Evolutionary conservation across 2,329 filamentous ascomycete genomes (phyloP).

Genomic region (Stemphylium beticola): DNA sequence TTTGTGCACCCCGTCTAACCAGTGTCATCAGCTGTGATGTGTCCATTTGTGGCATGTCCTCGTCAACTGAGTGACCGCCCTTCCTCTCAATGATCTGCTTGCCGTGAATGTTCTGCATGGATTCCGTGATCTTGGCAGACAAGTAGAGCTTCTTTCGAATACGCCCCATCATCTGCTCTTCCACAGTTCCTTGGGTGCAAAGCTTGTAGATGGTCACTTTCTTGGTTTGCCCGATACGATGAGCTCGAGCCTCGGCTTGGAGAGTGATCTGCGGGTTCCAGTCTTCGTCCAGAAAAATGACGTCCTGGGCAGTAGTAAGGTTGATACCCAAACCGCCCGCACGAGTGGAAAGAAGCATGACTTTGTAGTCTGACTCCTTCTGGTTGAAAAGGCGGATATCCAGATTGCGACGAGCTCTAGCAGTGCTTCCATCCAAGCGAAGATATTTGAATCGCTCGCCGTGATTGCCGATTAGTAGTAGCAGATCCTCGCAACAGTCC

Average conservation of each 20-base stretch:
- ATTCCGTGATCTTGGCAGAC: conserved; percentile 65
- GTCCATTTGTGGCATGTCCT: conserved; percentile 60
- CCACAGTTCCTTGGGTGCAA: conserved; percentile 63
- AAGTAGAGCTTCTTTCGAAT: conserved; percentile 69
- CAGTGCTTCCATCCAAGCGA: conserved; percentile 59
- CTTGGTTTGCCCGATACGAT: conserved; percentile 62
- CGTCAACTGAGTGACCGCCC: conserved; percentile 38
- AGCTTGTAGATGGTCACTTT: conserved; percentile 63
- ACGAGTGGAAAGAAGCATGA: conserved; percentile 63
- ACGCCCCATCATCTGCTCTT: conserved; percentile 64
- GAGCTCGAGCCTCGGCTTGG: conserved; percentile 62
- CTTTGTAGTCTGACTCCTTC: conserved; percentile 53
- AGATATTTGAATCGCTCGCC: conserved; percentile 54
- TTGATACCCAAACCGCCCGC: conserved; percentile 64
- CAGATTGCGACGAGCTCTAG: conserved; percentile 58
- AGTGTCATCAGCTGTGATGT: conserved; percentile 61
- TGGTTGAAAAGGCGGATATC: conserved; percentile 62
- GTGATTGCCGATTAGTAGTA: conserved; percentile 52
- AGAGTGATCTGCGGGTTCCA: conserved; percentile 62
- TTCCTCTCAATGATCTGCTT: conserved; percentile 35
- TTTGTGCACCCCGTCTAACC: conserved; percentile 61
- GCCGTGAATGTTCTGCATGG: conserved; percentile 61
- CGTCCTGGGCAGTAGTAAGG: conserved; percentile 60
- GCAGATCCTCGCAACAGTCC: conserved; percentile 59
- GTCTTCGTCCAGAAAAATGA: conserved; percentile 63